Percentiles rank a stretch among this genome's conserved stretches.
phyloP scores from a whole-genome alignment of 176 grass and related monocot species.

The Cymbopogon citratus region DNA sequence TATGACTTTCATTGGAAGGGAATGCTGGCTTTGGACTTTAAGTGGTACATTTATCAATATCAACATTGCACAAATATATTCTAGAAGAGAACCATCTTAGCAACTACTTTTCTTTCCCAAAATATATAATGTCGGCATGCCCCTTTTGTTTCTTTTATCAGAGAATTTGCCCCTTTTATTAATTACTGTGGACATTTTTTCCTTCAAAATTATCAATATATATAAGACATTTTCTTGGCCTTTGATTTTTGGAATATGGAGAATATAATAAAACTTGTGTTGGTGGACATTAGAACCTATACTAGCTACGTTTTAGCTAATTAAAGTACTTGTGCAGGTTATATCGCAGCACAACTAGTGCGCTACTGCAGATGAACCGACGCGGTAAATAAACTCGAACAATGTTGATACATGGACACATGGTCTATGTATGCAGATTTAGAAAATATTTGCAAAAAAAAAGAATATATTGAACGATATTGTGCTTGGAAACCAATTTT shows the following conservation, averaged over 20 bases:
- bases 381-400: not conserved
- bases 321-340: not conserved
- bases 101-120: not conserved
- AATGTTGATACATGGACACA: not conserved
- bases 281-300: not conserved
- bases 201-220: not conserved
- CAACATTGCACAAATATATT: not conserved
- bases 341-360: not conserved
- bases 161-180: not conserved
- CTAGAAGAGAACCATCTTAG: slow-evolving; percentile 6
- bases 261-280: slow-evolving; percentile 32
- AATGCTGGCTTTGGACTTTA: slow-evolving; percentile 38
- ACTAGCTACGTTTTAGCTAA: not conserved
- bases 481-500: too few species aligned
- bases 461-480: too few species aligned
- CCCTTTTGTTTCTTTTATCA: not conserved
- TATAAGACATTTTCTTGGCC: not conserved
- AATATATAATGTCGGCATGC: not conserved
- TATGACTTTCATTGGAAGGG: slow-evolving; percentile 29
- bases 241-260: slow-evolving; percentile 24
- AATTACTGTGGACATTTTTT: too few species aligned
- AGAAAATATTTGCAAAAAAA: not conserved
- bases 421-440: not conserved
- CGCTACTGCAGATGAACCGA: not conserved
- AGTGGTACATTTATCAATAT: not conserved